These are phyloP conservation scores for Cercospora brassicicola DNA, from an alignment of 2,329 filamentous ascomycete genomes.

Conservation along the genomic window DNA sequence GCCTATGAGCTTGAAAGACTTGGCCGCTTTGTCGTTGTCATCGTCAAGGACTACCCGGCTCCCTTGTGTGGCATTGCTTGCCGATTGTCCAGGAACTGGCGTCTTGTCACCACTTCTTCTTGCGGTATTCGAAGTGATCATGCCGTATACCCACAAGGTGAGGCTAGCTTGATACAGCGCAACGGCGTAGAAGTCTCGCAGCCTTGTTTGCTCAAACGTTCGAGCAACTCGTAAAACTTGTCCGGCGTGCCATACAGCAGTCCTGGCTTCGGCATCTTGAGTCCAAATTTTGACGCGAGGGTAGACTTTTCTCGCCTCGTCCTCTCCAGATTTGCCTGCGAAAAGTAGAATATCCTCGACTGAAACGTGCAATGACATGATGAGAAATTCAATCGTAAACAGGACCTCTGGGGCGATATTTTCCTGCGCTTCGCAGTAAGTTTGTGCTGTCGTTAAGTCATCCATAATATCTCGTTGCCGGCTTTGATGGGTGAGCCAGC, in stretches of 20 bases:
- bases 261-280: conserved; percentile 53
- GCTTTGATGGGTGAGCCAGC: conserved; percentile 30
- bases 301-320: conserved; percentile 60
- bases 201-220: conserved; percentile 29
- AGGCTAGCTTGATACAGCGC: conserved; percentile 66
- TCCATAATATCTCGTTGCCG: conserved; percentile 28
- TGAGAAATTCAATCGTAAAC: conserved; percentile 51
- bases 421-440: conserved; percentile 26
- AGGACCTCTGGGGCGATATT: conserved; percentile 33
- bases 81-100: not conserved
- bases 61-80: not conserved
- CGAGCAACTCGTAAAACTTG: conserved; percentile 61
- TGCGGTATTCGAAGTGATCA: conserved; percentile 44
- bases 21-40: conserved; percentile 53
- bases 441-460: conserved; percentile 24
- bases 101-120: conserved; percentile 33
- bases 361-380: conserved; percentile 63
- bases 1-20: conserved; percentile 59
- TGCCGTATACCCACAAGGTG: conserved; percentile 66
- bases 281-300: conserved; percentile 59
- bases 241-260: conserved; percentile 64
- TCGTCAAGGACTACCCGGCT: conserved; percentile 53
- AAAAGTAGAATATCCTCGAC: conserved; percentile 65
- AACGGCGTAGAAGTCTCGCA: conserved; percentile 64
- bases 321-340: conserved; percentile 63